Percentiles rank a stretch among this genome's conserved stretches.
These are phyloP conservation scores for Cercospora sojina DNA, from an alignment of 2,329 filamentous ascomycete genomes.

Conservation along the genomic window DNA sequence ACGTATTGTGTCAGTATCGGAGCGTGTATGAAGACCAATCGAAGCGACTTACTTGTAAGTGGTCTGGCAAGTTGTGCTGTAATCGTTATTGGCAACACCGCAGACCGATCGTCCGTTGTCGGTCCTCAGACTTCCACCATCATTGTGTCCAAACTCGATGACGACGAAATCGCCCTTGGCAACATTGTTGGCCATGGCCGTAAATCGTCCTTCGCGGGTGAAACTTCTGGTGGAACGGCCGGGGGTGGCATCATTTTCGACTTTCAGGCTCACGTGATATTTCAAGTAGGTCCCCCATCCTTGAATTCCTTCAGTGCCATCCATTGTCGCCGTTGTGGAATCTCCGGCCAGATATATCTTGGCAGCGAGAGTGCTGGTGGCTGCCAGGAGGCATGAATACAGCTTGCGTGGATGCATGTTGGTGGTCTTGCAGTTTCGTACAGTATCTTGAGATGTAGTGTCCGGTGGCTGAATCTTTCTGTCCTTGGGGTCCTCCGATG, in stretches of 20 bases:
- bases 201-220: conserved; percentile 65
- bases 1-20: neutral
- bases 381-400: neutral
- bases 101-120: conserved; percentile 66
- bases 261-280: conserved; percentile 51
- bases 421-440: neutral
- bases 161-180: conserved; percentile 63
- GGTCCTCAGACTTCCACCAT: conserved; percentile 58
- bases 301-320: conserved; percentile 36
- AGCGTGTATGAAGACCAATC: neutral
- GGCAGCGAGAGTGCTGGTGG: conserved; percentile 5
- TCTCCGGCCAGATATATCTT: conserved; percentile 61
- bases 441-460: neutral
- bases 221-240: conserved; percentile 67
- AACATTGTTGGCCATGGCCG: conserved; percentile 54
- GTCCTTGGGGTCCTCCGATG: neutral
- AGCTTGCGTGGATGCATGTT: neutral
- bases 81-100: conserved; percentile 48
- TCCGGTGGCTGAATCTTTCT: neutral
- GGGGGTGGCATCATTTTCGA: conserved; percentile 64
- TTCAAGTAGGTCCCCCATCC: conserved; percentile 65
- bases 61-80: conserved; percentile 51
- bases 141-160: conserved; percentile 73
- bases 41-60: conserved; percentile 19
- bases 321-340: conserved; percentile 57